Base-by-base conservation (phyloP, 495 filamentous ascomycete species). In the Aspergillus taichungensis region DNA sequence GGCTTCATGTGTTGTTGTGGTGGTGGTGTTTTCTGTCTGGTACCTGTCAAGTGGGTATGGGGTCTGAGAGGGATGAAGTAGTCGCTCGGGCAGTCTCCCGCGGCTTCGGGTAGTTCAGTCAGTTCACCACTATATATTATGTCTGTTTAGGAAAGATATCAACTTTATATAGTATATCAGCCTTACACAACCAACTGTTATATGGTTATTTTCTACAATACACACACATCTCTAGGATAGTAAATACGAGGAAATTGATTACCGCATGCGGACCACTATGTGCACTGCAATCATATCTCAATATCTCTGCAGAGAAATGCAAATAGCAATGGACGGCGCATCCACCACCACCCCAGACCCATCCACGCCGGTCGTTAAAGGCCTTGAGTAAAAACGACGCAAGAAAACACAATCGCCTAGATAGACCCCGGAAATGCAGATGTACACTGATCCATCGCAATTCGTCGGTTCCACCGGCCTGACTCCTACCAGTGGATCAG, bases 401-500 rank as follows among this genome's bases (percentile, higher is more conserved):
- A 34, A 24, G 40, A 42, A 42, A 32, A 18, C 13, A 30, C 27
- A 10, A 38, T 24, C 31, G 8, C 3, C n/a, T 24, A 37, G 27
- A 39, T 9, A 42, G 13, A 37, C 30, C 39, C 30, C 37, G 34
- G n/a, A 29, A 47, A 41, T 41, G 31, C 14, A 47, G 6, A 31
- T 31, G 39, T 33, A 24, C 39, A 42, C 18, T 30, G 33, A 31
- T 37, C 35, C 39, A 40, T 48, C 33, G 32, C 37, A 48, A 37
- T 42, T 24, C 39, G 24, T 48, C 34, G 18, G 18, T 24, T 46
- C 31, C 41, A 36, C 37, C 28, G 29, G 39, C 43, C 42, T 11
- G 30, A 51, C 42, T 45, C 46, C 46, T 40, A 8, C 36, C 47
- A 13, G 37, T 51, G 35, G 40, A 50, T 36, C 41, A 40, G 34